Conservation (phyloP, 139 green algal genomes). For the Picochlorum costavermella region DNA sequence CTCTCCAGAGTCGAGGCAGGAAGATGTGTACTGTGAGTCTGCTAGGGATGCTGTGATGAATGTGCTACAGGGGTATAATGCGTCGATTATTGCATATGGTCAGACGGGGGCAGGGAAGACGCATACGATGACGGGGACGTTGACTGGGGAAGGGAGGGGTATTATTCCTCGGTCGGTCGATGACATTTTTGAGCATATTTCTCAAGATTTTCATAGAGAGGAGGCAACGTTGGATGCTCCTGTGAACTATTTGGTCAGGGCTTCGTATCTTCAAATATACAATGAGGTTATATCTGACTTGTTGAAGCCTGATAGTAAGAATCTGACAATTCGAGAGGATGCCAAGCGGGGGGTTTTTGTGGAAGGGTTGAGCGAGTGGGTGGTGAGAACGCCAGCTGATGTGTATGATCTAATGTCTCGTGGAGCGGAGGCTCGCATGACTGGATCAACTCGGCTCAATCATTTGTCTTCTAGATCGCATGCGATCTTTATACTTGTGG, state of each 20-base stretch:
- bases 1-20: conserved; percentile 59
- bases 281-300: conserved; percentile 95
- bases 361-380: conserved; percentile 88
- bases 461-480: conserved; percentile 77
- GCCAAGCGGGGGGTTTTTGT: conserved; percentile 77
- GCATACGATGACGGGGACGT: conserved; percentile 81
- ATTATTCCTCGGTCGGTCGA: conserved; percentile 91
- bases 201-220: conserved; percentile 55
- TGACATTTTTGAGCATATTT: conserved; percentile 88
- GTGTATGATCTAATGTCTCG: conserved; percentile 82
- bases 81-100: conserved; percentile 84
- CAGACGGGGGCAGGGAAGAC: conserved; percentile 84
- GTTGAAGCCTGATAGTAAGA: conserved; percentile 78
- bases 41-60: conserved; percentile 71
- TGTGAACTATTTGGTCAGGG: conserved; percentile 86
- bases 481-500: conserved; percentile 92
- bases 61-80: conserved; percentile 78
- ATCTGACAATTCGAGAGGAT: conserved; percentile 83
- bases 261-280: conserved; percentile 96
- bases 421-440: conserved; percentile 66
- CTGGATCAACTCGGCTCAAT: conserved; percentile 88
- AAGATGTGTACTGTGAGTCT: conserved; percentile 68
- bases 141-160: conserved; percentile 42
- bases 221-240: conserved; percentile 11
- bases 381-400: conserved; percentile 68